A percentile compares a stretch with the other conserved stretches of the same genome.
These are phyloP conservation scores for Tulasnella sp. DNA, from an alignment of 768 basidiomycete species.

Conservation along the genomic window DNA sequence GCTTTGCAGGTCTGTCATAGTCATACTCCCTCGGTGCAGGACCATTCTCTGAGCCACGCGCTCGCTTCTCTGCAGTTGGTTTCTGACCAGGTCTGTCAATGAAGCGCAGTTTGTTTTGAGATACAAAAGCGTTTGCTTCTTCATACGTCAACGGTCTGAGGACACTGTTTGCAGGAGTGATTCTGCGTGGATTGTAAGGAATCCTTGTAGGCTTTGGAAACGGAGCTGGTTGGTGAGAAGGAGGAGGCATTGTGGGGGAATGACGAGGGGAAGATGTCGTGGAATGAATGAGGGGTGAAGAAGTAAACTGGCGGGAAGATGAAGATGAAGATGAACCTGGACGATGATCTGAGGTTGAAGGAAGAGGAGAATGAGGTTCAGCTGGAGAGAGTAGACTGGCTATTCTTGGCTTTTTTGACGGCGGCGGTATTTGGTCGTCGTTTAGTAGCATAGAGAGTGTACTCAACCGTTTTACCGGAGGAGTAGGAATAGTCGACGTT, in stretches of 20 bases:
- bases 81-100: not conserved
- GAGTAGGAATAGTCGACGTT: not conserved
- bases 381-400: slow-evolving; percentile 16
- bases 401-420: slow-evolving; percentile 1
- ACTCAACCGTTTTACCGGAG: slow-evolving; percentile 5
- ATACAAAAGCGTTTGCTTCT: slow-evolving; percentile 39
- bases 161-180: slow-evolving; percentile 47
- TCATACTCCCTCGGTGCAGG: too few relatives aligned
- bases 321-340: slow-evolving; percentile 31
- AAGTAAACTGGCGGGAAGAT: slow-evolving; percentile 13
- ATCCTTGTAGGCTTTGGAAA: slow-evolving; percentile 26
- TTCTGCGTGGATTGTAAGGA: slow-evolving; percentile 54
- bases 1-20: slow-evolving; percentile 36
- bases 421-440: slow-evolving; percentile 2
- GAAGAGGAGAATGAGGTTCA: slow-evolving; percentile 23
- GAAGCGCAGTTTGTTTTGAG: slow-evolving; percentile 12
- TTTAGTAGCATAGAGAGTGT: slow-evolving; percentile 15
- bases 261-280: slow-evolving; percentile 5
- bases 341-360: slow-evolving; percentile 21
- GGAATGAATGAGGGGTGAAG: not conserved
- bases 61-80: slow-evolving; percentile 30
- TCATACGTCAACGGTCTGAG: slow-evolving; percentile 49
- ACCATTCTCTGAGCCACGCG: slow-evolving; percentile 22
- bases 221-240: slow-evolving; percentile 21
- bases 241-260: slow-evolving; percentile 2